Base-by-base conservation (phyloP, 306 rosid genomes). In the Acmispon strigosus region DNA sequence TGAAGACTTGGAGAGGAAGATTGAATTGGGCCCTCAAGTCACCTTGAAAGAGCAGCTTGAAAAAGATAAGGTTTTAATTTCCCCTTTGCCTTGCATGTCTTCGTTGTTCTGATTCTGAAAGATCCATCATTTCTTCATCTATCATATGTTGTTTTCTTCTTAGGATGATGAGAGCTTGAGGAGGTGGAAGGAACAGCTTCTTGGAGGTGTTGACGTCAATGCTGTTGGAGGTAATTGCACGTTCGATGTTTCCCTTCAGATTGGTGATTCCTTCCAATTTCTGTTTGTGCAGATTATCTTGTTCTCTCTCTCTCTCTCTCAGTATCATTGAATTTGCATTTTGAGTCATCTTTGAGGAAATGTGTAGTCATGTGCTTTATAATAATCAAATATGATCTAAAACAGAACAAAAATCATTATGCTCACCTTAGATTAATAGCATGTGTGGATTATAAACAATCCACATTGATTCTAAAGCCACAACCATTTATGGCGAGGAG, bases 181-280 rank as follows among this genome's bases (percentile, higher is more conserved):
- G 76, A 84, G 88, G 80, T 93, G 98, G 98, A 93, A 88, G 86
- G 97, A 93, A 76, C 97, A 90, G 70, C 97, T 93, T 78, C 92
- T 93, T 78, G 97, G 98, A 69, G 79, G 86, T 62, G 91, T 93
- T 10, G 92, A 90, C 71, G 73, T 93, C 3, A 70, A 72, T 69
- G 66, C 97, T 76, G 96, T 90, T 69, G 96, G 94, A 72, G 98
- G 97, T 93, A 80, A 62, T 63, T 43, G 45, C 76, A 22, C 45
- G 6, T 45, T 14, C 20, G 42, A 16, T 62, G 19, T 66, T 60
- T 60, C 55, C 8, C 9, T 18, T 14, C 7, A 15, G 3, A 55
- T 74, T 10, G 10, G 10, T 37, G 5, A 11, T 8, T 8, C 36
- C 5, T 69, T 69, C 54, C 19, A 49, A 66, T 43, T 69, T 20